Evolutionary conservation across 1,284 basidiomycete genomes (phyloP), one percentile per base, ranked within the genome.

Genomic region (Sphaerobolus stellatus): DNA sequence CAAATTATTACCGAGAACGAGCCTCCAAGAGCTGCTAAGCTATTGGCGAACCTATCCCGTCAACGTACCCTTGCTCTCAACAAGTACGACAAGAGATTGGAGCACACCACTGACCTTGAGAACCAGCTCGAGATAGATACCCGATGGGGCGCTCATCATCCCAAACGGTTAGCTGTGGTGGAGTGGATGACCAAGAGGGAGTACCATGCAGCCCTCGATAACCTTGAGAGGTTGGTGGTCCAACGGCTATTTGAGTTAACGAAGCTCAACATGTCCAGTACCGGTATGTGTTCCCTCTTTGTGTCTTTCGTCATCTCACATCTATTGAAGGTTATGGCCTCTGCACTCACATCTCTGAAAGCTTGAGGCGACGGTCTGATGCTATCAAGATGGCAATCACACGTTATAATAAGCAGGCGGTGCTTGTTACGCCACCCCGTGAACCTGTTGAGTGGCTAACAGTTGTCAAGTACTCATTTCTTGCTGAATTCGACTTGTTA

Each of bases 241-340:
- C n/a, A 20, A 27, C 11, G 49, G 14, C 11, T 44, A 38, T 48
- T 48, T 48, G 47, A 48, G 27, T 22, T 48, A 8, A 48, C 47
- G 34, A 48, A 48, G 27, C 27, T 48, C 6, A 48, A 48, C 30
- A 7, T 8, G 8, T 22, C 18, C 22, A 22, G 38, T 9, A 51
- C 36, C 9, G 49, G 36, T 51, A 18, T 43, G 20, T 51, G 5
- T 13, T 44, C 28, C 8, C 11, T n/a, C 11, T 18, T 9, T 27
- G 43, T n/a, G n/a, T n/a, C n/a, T n/a, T 16, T 2, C 9, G n/a
- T n/a, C n/a, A n/a, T n/a, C n/a, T n/a, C n/a, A n/a, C n/a, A n/a
- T n/a, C n/a, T n/a, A n/a, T 45, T 58, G 2, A 34, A 64, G 66
- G 62, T 0, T 68, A 68, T 36, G 64, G 64, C 29, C 46, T 68